These are phyloP conservation scores for Podila horticola DNA, from an alignment of 192 early-diverging fungal genomes.

Conservation along the genomic window DNA sequence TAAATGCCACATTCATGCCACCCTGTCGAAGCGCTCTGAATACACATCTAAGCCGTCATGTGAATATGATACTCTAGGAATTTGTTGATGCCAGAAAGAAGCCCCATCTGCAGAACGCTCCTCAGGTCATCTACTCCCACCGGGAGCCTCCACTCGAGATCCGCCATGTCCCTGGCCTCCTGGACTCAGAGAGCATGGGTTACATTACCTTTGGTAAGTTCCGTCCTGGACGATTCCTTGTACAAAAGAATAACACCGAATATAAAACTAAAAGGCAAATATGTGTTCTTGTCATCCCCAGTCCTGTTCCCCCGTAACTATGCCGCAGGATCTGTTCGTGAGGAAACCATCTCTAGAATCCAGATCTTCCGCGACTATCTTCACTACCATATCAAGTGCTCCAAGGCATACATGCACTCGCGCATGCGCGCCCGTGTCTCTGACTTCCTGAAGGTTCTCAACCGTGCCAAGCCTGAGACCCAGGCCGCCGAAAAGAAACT, in stretches of 20 bases:
- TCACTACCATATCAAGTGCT: constrained; percentile 99
- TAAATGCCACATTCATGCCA: background rate
- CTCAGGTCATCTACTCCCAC: constrained; percentile 92
- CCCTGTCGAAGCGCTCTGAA: too few species aligned
- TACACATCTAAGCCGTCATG: too few species aligned
- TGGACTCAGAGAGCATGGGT: constrained; percentile 87
- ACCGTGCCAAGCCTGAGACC: constrained; percentile 97
- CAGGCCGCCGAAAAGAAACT: constrained; percentile 80
- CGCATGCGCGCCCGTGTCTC: constrained; percentile 95
- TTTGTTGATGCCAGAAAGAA: constrained; percentile 98
- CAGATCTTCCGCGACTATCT: constrained; percentile 98
- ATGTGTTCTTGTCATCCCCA: constrained; percentile 15
- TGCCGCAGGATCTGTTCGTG: constrained; percentile 71
- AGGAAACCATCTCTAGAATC: constrained; percentile 94
- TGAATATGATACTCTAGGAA: constrained; percentile 65
- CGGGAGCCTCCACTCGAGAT: constrained; percentile 97
- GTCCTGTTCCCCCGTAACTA: constrained; percentile 97
- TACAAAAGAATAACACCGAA: background rate
- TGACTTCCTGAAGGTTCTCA: constrained; percentile 97
- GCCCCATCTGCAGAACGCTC: constrained; percentile 91
- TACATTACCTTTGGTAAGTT: constrained; percentile 95
- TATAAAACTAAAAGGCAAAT: too few species aligned
- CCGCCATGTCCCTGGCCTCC: constrained; percentile 73
- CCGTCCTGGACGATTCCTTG: background rate
- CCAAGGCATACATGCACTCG: constrained; percentile 99